Conservation (phyloP, 2,329 filamentous ascomycete genomes). For the Xenoacremonium recifei region DNA sequence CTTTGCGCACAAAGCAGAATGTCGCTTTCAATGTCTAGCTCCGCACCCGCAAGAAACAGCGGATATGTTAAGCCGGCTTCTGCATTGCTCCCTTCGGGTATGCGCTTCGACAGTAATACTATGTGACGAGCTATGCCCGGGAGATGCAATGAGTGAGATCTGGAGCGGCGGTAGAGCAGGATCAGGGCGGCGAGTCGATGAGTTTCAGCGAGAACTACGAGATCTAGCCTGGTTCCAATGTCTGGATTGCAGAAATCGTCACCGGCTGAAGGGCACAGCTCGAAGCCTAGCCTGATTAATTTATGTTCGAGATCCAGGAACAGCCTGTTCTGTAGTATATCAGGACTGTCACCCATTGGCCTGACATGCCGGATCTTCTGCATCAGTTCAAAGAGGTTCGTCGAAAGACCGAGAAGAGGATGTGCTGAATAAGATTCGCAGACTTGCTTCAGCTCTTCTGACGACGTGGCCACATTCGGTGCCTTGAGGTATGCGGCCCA, state of each 20-base stretch:
- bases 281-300: no score
- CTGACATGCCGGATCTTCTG: no score
- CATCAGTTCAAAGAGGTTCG: no score
- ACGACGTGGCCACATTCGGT: no score
- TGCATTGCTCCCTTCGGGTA: no score
- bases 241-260: no score
- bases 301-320: no score
- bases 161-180: constrained; percentile 7
- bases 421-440: not conserved
- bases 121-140: not conserved
- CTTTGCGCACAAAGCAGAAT: constrained; percentile 1
- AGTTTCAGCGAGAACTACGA: constrained; percentile 4
- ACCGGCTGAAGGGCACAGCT: no score
- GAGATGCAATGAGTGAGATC: not conserved
- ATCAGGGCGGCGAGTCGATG: constrained; percentile 7
- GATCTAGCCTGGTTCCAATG: no score
- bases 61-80: constrained; percentile 4
- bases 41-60: constrained; percentile 3
- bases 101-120: constrained; percentile 3
- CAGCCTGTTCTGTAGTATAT: no score
- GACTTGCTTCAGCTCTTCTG: not conserved
- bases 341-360: no score
- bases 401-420: constrained; percentile 5
- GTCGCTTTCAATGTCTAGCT: not conserved
- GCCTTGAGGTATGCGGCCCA: not conserved